These are phyloP conservation scores for Cryptosporidium sp. DNA, from an alignment of 169 alveolate genomes.

Conservation along the genomic window DNA sequence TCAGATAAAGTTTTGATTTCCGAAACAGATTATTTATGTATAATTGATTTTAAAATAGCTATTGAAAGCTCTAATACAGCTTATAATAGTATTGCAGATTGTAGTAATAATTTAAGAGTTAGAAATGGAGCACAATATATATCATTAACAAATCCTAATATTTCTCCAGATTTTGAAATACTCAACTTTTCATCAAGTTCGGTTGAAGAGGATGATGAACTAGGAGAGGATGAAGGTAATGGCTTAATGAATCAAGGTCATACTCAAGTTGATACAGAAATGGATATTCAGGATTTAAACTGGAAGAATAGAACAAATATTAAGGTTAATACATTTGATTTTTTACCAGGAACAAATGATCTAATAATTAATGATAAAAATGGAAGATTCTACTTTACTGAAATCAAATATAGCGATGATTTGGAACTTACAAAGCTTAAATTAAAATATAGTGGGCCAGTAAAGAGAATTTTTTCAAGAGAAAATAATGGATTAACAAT, in stretches of 20 bases:
- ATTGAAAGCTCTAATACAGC: neutral
- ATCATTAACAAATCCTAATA: neutral
- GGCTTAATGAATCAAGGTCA: neutral
- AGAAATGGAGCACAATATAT: neutral
- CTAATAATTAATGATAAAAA: constrained; percentile 19
- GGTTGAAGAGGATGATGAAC: neutral
- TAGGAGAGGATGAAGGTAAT: neutral
- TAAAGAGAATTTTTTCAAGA: neutral
- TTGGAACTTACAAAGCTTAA: neutral
- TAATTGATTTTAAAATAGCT: constrained; percentile 10
- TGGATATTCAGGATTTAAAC: neutral
- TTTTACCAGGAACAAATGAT: constrained; percentile 38
- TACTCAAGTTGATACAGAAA: neutral
- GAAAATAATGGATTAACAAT: neutral
- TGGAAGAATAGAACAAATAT: neutral
- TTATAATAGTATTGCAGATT: neutral
- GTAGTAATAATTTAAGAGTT: neutral
- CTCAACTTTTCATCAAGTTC: constrained; percentile 16
- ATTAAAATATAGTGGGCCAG: neutral
- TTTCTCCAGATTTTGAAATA: constrained; percentile 1
- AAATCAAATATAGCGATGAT: constrained; percentile 7
- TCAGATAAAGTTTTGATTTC: constrained; percentile 21
- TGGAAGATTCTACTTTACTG: constrained; percentile 15
- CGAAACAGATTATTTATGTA: neutral
- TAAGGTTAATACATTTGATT: constrained; percentile 15